Percentiles rank a stretch among this genome's conserved stretches.
phyloP scores from a whole-genome alignment of 116 monocot genomes.

The Posidonia oceanica region DNA sequence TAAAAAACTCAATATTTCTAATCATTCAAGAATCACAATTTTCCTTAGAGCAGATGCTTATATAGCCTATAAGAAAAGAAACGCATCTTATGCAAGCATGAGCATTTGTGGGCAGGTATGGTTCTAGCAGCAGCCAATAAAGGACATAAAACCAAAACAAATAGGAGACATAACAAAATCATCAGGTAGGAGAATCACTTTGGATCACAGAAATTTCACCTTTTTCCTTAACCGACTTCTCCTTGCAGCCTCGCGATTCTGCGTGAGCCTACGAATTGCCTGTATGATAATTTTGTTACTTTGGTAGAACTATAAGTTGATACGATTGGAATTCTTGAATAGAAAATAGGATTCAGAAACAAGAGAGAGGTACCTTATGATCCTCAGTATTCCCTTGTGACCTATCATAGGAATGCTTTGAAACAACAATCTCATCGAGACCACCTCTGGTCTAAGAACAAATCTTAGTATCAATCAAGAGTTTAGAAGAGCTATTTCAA shows the following conservation, averaged over 20 bases:
- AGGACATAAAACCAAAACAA: too few relatives aligned
- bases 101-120: too few relatives aligned
- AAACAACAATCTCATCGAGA: conserved; percentile 9
- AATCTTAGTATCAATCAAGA: not conserved
- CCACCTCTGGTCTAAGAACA: conserved; percentile 19
- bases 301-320: not conserved
- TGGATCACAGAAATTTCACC: conserved; percentile 8
- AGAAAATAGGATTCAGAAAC: not conserved
- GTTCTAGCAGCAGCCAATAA: too few relatives aligned
- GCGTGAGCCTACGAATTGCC: conserved; percentile 59
- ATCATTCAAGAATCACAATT: too few relatives aligned
- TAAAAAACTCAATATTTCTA: not conserved
- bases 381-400: conserved; percentile 30
- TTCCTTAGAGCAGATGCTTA: too few relatives aligned
- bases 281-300: conserved; percentile 9
- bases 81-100: too few relatives aligned
- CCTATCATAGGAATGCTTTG: conserved; percentile 21
- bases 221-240: conserved; percentile 83
- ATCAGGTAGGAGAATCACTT: too few relatives aligned
- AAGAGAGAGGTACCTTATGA: conserved; percentile 28
- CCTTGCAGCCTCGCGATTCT: conserved; percentile 81
- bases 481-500: not conserved
- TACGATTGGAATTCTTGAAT: not conserved
- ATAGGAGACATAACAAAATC: too few relatives aligned
- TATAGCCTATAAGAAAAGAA: too few relatives aligned